Evolutionary conservation across 148 eudicot species (phyloP), one percentile per base, ranked within the genome.

Genomic region (Dianthus caryophyllus): DNA sequence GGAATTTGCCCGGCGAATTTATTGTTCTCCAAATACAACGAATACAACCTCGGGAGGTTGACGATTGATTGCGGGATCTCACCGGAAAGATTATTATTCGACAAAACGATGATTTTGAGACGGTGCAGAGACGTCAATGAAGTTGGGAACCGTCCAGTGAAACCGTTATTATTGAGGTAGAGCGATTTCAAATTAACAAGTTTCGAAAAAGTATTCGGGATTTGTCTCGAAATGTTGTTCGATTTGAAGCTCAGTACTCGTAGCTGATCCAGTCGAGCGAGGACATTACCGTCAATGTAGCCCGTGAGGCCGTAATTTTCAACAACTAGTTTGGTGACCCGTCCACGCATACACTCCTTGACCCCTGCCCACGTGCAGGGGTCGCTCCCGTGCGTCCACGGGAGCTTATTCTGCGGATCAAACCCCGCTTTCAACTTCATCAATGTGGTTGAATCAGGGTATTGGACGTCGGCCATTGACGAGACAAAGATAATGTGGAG

Each of bases 281-380:
- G 66, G 22, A 46, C 71, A 1, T 7, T 43, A n/a, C 64, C 74
- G 60, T 82, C 81, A 36, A 94, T 53, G 61, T 16, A 52, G 4
- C 97, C 92, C 20, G 71, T 83, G 11, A 94, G 59, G 26, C 79
- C 84, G 5, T 71, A 71, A 55, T 77, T 59, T 56, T 93, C 98
- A 0, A 90, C 81, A 1, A 93, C 92, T 9, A 94, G 96, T 73
- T 94, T 94, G 0, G 81, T 75, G 13, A 94, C 88, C n/a, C 96
- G 79, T 0, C 89, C 88, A n/a, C 71, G 76, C 50, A 80, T 68
- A 60, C 98, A 94, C 66, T 88, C 87, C 46, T 62, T 83, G 0
- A 94, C 84, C 20, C 97, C 98, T 57, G 80, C 51, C 98, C 98
- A 94, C 2, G 76, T 72, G 74, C 98, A 90, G 0, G 79, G 73